Percentiles rank a stretch among this genome's conserved stretches.
phyloP scores from a whole-genome alignment of 768 basidiomycete species.

The Chalciporus piperatus region DNA sequence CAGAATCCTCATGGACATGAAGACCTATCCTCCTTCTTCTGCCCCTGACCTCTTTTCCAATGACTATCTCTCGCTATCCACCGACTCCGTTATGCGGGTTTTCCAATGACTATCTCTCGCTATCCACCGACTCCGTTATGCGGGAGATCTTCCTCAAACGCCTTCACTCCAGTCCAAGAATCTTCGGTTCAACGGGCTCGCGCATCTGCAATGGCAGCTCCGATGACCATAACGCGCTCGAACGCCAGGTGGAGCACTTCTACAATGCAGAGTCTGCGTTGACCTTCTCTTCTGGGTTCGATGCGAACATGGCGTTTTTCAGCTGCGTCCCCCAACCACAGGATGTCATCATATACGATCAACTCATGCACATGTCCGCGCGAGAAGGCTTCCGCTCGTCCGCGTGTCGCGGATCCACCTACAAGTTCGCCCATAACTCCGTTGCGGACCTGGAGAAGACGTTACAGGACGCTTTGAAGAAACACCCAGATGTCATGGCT shows the following conservation, averaged over 20 bases:
- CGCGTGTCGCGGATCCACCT: constrained; percentile 14
- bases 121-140: constrained; percentile 35
- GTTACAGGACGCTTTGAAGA: constrained; percentile 26
- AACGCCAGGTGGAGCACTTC: constrained; percentile 8
- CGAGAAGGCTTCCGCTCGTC: constrained; percentile 49
- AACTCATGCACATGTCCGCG: constrained; percentile 49
- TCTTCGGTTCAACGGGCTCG: constrained; percentile 51
- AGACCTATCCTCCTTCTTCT: constrained; percentile 9
- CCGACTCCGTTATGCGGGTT: too few species aligned
- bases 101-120: constrained; percentile 51
- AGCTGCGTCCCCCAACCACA: constrained; percentile 39
- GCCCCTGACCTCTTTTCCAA: constrained; percentile 43
- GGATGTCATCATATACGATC: constrained; percentile 53
- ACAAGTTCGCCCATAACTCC: constrained; percentile 47
- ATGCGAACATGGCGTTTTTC: constrained; percentile 52
- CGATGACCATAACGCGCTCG: constrained; percentile 12
- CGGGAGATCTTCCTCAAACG: constrained; percentile 32
- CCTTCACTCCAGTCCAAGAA: constrained; percentile 16
- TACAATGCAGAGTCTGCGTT: constrained; percentile 39
- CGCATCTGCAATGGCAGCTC: constrained; percentile 44
- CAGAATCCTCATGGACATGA: constrained; percentile 1
- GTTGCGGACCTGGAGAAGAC: constrained; percentile 29
- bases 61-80: too few species aligned
- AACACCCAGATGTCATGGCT: constrained; percentile 16
- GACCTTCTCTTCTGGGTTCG: constrained; percentile 52